phyloP scores from a whole-genome alignment of 805 yeast genomes.

The Hanseniaspora taiwanica region DNA sequence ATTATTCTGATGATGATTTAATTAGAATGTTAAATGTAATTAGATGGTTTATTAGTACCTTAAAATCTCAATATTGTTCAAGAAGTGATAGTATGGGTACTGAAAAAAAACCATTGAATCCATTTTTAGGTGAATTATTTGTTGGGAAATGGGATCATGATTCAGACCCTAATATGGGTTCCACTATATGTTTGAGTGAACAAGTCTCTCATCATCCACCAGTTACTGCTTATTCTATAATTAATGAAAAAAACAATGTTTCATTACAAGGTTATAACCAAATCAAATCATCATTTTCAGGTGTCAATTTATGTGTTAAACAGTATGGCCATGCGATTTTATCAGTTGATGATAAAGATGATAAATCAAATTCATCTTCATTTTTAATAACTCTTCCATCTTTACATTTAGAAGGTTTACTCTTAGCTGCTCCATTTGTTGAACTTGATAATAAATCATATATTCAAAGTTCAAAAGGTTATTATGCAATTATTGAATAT shows the following conservation, averaged over 20 bases:
- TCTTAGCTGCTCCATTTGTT: constrained; percentile 85
- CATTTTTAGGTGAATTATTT: constrained; percentile 89
- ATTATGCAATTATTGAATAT: constrained; percentile 58
- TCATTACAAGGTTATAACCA: constrained; percentile 81
- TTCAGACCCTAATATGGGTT: constrained; percentile 49
- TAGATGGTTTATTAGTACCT: constrained; percentile 82
- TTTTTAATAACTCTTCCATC: constrained; percentile 86
- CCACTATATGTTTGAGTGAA: constrained; percentile 69
- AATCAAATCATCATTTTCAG: constrained; percentile 68
- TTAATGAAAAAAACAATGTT: constrained; percentile 58
- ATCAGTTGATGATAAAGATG: constrained; percentile 46
- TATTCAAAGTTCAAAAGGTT: constrained; percentile 75
- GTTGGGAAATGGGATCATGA: constrained; percentile 75
- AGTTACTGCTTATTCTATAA: constrained; percentile 79
- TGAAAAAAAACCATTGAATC: constrained; percentile 94
- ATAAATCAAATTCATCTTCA: no score
- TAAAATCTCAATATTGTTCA: constrained; percentile 87
- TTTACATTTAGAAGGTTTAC: constrained; percentile 84
- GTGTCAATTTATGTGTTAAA: constrained; percentile 68
- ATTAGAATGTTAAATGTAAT: constrained; percentile 55
- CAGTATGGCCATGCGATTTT: constrained; percentile 87
- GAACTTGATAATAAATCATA: constrained; percentile 84
- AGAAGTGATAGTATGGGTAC: constrained; percentile 87
- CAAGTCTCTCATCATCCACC: constrained; percentile 98
- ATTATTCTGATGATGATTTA: no score